Conservation (phyloP, 768 basidiomycete species). For the Chalciporus pseudorubinellus region DNA sequence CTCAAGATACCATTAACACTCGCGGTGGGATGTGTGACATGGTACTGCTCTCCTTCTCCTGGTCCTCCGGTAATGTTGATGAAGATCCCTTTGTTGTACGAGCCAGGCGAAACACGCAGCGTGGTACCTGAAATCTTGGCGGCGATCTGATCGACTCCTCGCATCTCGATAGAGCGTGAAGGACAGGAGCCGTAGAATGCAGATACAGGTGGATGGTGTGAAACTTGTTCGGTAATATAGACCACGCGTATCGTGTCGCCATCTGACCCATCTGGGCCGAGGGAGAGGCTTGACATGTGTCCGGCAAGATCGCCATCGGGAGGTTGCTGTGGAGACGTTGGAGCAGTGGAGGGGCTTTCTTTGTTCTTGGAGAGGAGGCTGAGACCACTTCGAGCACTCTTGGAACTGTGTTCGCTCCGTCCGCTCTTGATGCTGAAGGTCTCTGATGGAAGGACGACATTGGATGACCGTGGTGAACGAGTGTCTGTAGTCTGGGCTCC, state of each 20-base stretch:
- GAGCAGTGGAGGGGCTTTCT: slow-evolving; percentile 31
- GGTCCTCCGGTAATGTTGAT: slow-evolving; percentile 70
- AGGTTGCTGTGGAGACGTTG: slow-evolving; percentile 47
- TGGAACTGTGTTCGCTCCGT: slow-evolving; percentile 53
- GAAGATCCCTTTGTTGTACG: slow-evolving; percentile 86
- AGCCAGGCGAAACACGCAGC: slow-evolving; percentile 78
- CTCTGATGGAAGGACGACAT: slow-evolving; percentile 36
- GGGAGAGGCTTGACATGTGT: slow-evolving; percentile 59
- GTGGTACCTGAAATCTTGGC: slow-evolving; percentile 90
- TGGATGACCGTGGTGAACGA: slow-evolving; percentile 24
- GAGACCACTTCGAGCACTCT: slow-evolving; percentile 57
- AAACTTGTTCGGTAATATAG: slow-evolving; percentile 91
- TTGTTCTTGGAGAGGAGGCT: slow-evolving; percentile 53
- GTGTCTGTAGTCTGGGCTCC: slow-evolving; percentile 37
- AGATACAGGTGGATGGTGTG: slow-evolving; percentile 95
- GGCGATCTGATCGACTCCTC: slow-evolving; percentile 89
- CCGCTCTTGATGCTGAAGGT: slow-evolving; percentile 50
- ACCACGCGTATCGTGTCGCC: slow-evolving; percentile 57
- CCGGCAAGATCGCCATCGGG: slow-evolving; percentile 43
- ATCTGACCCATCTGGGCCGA: slow-evolving; percentile 37
- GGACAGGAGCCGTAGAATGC: slow-evolving; percentile 81
- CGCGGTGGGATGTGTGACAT: slow-evolving; percentile 87
- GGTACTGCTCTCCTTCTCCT: slow-evolving; percentile 78
- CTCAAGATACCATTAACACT: slow-evolving; percentile 89
- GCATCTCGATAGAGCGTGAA: slow-evolving; percentile 62